Percentiles rank a stretch among this genome's conserved stretches.
phyloP scores from a whole-genome alignment of 1,284 basidiomycete genomes.

The Coniferiporia sulphurascens region DNA sequence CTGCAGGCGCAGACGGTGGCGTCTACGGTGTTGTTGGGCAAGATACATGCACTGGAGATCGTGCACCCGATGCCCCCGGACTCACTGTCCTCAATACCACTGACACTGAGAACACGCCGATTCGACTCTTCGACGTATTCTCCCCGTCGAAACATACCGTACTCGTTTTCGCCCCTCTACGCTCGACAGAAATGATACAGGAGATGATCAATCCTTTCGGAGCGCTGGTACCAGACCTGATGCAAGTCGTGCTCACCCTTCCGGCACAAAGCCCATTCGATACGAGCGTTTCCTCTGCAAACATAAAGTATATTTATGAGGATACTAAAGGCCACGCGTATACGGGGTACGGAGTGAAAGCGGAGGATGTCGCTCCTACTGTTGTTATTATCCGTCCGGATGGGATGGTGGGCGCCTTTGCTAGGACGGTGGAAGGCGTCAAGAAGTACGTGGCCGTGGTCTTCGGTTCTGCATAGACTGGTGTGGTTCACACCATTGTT shows the following conservation, averaged over 20 bases:
- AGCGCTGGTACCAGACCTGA: not conserved
- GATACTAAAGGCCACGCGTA: slow-evolving; percentile 35
- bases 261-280: not conserved
- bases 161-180: slow-evolving; percentile 13
- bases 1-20: not conserved
- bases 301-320: slow-evolving; percentile 31
- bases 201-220: not conserved
- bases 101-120: not conserved
- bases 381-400: slow-evolving; percentile 19
- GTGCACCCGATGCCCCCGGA: slow-evolving; percentile 1
- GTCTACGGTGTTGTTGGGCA: slow-evolving; percentile 1
- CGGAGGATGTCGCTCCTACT: slow-evolving; percentile 23
- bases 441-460: too few species aligned
- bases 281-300: not conserved
- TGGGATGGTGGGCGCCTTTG: too few species aligned
- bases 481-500: too few species aligned
- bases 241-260: slow-evolving; percentile 11
- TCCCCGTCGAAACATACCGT: slow-evolving; percentile 18
- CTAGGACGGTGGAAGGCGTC: too few species aligned
- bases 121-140: slow-evolving; percentile 21
- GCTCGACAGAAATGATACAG: not conserved
- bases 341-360: slow-evolving; percentile 30
- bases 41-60: not conserved
- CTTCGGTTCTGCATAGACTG: too few species aligned
- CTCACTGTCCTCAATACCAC: not conserved